Base-by-base conservation (phyloP, 2,329 filamentous ascomycete genomes). In the Pseudogymnoascus pannorum region DNA sequence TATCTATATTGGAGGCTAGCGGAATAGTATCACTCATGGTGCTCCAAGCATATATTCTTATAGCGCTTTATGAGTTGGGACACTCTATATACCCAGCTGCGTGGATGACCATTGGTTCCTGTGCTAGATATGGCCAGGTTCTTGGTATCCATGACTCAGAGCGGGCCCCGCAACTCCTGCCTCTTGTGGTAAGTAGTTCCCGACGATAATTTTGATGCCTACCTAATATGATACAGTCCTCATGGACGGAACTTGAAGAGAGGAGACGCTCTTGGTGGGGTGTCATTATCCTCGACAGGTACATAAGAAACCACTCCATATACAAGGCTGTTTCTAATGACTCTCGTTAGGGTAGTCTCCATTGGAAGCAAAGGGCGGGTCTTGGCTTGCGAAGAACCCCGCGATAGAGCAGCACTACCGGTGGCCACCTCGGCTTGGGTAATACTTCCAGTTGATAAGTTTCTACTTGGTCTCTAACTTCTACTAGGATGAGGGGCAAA, bases 31-130 rank as follows among this genome's bases (percentile, higher is more conserved):
- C 75, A 24, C 65, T 81, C 14, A 70, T 75, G 51, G 68, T 77
- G 38, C 71, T 81, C 6, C 79, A 81, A 66, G 75, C 76, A 3
- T 72, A 75, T 63, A 64, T 80, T 1, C 71, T 81, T 12, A 69
- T 81, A 20, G 72, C 77, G 6, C 68, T 79, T 2, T 81, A 79
- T 66, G 79, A 81, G 65, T 72, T 77, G 61, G 75, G 77, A 1
- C 79, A 81, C 63, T 75, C 72, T 3, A 77, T 81, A 54, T 81
- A 81, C 64, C 79, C 79, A 3, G 75, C 77, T 9, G 78, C 77
- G 12, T 81, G 77, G 72, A 76, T 81, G 69, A 76, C 76, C 1
- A 72, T 78, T 5, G 78, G 75, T 2, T 71, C 72, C 66, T 78
- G 76, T 67, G 72, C 75, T 18, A 70, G 78, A 60, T 78, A 80